Evolutionary conservation across 2,329 filamentous ascomycete genomes (phyloP), one percentile per base, ranked within the genome.

Genomic region (Lecanosticta acicola): DNA sequence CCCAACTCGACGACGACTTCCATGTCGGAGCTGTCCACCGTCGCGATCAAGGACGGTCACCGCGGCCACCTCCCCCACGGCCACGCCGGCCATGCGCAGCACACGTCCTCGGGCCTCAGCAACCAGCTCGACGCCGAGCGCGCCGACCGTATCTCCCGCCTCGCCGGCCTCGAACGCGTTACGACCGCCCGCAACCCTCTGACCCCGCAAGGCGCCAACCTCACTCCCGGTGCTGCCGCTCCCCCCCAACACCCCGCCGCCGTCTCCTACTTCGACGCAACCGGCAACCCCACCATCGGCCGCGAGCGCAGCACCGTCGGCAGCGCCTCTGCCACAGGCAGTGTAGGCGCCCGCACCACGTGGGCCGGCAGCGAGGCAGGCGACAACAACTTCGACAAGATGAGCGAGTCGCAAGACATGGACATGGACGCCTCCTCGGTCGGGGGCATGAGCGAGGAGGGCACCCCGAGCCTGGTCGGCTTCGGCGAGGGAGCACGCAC

Each of bases 11-110:
- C 86, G 33, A 94, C 87, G 3, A 96, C 90, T 10, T 94, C 89
- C 41, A 83, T 97, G 61, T 95, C 88, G 19, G 84, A 89, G 33
- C 78, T 97, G 39, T 94, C 88, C 13, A 96, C 91, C 14, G 93
- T 88, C 10, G 91, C 91, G 41, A 95, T 95, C 75, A 95, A 96
- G 69, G 91, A 97, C 65, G 91, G 91, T 58, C 88, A 96, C 63
- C 86, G 88, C 50, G 91, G 91, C 53, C 81, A 89, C 63, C 76
- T 84, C 20, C 79, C 81, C 20, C 77, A 82, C 45, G 24, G 24
- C 24, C 69, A 74, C 46, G 76, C 49, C 47, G 43, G 72, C 45
- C 76, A 78, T 48, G 50, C 51, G 39, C 24, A 40, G 14, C 73
- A 78, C 67, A 72, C 73, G 5, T 63, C 66, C 17, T 66, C 80